Evolutionary conservation across 75 land plant genomes (phyloP).

Genomic region (Selaginella tamariscina): DNA sequence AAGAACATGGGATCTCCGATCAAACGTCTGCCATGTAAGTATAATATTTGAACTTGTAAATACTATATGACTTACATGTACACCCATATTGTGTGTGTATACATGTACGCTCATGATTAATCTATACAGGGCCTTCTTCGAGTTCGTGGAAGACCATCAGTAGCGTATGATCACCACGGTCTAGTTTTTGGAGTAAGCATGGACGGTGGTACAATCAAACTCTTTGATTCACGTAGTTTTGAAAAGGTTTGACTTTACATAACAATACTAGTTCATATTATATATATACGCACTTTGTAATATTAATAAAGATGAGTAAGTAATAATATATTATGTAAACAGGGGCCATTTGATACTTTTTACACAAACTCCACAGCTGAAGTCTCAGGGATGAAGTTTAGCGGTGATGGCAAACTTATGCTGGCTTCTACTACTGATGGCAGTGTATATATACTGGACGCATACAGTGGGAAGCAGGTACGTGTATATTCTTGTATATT

Average conservation of each 20-base stretch:
- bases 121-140: background rate
- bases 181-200: background rate
- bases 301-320: too few species aligned
- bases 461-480: background rate
- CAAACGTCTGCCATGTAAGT: background rate
- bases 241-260: background rate
- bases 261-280: background rate
- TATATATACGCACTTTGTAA: too few species aligned
- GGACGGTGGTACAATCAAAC: slow-evolving; percentile 8
- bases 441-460: background rate
- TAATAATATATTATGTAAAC: background rate
- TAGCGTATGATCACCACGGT: slow-evolving; percentile 6
- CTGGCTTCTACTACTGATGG: slow-evolving; percentile 1
- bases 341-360: slow-evolving; percentile 7
- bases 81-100: background rate
- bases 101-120: background rate
- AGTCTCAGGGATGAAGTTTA: slow-evolving; percentile 4
- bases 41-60: background rate
- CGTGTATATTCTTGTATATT: background rate
- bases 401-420: slow-evolving; percentile 5
- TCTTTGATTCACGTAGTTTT: background rate
- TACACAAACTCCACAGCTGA: background rate
- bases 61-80: background rate
- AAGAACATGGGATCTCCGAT: background rate
- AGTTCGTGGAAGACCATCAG: background rate